These are phyloP conservation scores for Botrytis byssoidea DNA, from an alignment of 2,329 filamentous ascomycete species.

Conservation along the genomic window DNA sequence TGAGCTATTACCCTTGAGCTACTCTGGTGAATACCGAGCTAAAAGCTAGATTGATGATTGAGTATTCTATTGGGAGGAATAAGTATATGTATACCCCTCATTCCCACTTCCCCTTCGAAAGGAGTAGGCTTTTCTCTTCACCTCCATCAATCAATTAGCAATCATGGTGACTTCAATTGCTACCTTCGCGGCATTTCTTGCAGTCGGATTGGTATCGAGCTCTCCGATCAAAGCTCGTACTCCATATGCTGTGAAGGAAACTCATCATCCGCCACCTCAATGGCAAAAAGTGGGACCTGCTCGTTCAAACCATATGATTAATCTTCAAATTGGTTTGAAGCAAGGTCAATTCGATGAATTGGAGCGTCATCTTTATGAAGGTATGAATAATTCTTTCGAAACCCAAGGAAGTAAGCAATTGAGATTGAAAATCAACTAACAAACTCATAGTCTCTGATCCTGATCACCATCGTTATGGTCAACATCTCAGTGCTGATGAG, in stretches of 20 bases:
- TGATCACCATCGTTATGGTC: constrained; percentile 52
- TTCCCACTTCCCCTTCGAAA: neutral
- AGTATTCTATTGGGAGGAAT: neutral
- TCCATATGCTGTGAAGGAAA: constrained; percentile 22
- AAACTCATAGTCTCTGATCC: constrained; percentile 50
- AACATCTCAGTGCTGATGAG: constrained; percentile 51
- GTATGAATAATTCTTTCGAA: neutral
- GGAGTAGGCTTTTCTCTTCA: neutral
- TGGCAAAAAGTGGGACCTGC: constrained; percentile 21
- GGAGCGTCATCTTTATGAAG: constrained; percentile 23
- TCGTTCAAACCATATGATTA: constrained; percentile 5
- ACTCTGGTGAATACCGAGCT: neutral
- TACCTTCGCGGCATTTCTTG: neutral
- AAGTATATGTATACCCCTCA: constrained; percentile 1
- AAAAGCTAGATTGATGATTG: neutral
- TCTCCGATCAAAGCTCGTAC: constrained; percentile 22
- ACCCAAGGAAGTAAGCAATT: neutral
- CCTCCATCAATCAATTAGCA: constrained; percentile 1
- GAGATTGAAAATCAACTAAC: neutral
- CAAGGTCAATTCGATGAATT: constrained; percentile 22
- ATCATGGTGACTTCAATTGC: constrained; percentile 21
- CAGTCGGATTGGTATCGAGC: constrained; percentile 12
- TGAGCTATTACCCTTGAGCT: neutral
- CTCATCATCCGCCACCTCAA: constrained; percentile 18
- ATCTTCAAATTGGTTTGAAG: constrained; percentile 23